Evolutionary conservation across 352 stramenopile genomes (phyloP).

Genomic region (Phytophthora tentaculata): DNA sequence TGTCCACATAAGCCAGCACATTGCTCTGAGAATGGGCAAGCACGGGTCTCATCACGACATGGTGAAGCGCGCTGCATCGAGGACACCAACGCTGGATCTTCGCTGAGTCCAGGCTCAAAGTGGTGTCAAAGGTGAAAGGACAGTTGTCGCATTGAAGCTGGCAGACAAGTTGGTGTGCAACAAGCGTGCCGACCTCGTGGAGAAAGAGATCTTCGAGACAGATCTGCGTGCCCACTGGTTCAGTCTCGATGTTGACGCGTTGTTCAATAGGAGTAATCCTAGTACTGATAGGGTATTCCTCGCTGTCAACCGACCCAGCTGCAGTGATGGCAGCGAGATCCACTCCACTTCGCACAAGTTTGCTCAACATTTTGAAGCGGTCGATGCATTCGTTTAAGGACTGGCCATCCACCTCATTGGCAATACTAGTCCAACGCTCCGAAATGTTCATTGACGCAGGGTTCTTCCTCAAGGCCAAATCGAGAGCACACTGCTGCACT

Average conservation of each 20-base stretch:
- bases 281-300: slow-evolving; percentile 15
- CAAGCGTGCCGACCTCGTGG: slow-evolving; percentile 68
- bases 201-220: slow-evolving; percentile 72
- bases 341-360: slow-evolving; percentile 42
- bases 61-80: slow-evolving; percentile 67
- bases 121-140: slow-evolving; percentile 64
- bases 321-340: neutral
- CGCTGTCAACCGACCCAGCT: neutral
- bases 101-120: slow-evolving; percentile 46
- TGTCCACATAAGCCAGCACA: slow-evolving; percentile 69
- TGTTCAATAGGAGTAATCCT: slow-evolving; percentile 51
- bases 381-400: slow-evolving; percentile 81
- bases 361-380: slow-evolving; percentile 64
- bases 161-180: slow-evolving; percentile 57
- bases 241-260: slow-evolving; percentile 56
- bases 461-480: slow-evolving; percentile 62
- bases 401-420: slow-evolving; percentile 57
- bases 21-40: slow-evolving; percentile 69
- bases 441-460: slow-evolving; percentile 65
- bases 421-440: slow-evolving; percentile 25
- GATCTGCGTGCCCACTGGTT: slow-evolving; percentile 59
- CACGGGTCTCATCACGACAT: slow-evolving; percentile 55
- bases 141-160: slow-evolving; percentile 74
- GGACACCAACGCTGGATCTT: slow-evolving; percentile 73
- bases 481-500: neutral